Conservation (phyloP, 2,329 filamentous ascomycete genomes). For the Hypoxylon sp. region DNA sequence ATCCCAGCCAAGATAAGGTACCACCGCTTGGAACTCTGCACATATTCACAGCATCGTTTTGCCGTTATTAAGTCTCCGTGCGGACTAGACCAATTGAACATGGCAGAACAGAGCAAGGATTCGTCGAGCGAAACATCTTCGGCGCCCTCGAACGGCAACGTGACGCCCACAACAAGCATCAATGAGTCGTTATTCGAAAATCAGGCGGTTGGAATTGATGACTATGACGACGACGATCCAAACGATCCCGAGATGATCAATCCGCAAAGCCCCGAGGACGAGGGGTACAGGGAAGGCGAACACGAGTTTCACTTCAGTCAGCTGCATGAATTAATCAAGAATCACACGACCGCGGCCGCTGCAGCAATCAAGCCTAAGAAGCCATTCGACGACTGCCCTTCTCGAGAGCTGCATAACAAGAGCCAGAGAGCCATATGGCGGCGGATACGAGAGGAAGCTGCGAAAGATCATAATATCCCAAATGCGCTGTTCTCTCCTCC, state of each 20-base stretch:
- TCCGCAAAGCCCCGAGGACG: background rate
- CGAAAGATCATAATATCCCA: constrained; percentile 5
- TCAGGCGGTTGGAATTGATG: background rate
- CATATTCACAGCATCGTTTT: background rate
- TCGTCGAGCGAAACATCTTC: background rate
- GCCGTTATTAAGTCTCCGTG: background rate
- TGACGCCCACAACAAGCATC: background rate
- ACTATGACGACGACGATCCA: background rate
- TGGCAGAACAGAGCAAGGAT: background rate
- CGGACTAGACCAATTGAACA: background rate
- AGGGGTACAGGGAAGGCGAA: background rate
- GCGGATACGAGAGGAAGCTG: constrained; percentile 6
- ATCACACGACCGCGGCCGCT: background rate
- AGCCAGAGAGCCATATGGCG: constrained; percentile 12
- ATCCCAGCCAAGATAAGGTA: background rate
- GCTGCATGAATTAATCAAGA: background rate
- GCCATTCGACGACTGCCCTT: background rate
- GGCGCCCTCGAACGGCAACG: background rate
- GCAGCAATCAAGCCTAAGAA: background rate
- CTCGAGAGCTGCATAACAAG: constrained; percentile 14
- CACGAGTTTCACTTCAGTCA: constrained; percentile 1
- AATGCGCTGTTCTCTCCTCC: constrained; percentile 19
- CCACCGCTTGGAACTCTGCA: background rate
- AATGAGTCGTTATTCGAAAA: background rate
- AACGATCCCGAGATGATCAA: constrained; percentile 6